Base-by-base conservation (phyloP, 2,329 filamentous ascomycete genomes). In the Epichloe festucae region DNA sequence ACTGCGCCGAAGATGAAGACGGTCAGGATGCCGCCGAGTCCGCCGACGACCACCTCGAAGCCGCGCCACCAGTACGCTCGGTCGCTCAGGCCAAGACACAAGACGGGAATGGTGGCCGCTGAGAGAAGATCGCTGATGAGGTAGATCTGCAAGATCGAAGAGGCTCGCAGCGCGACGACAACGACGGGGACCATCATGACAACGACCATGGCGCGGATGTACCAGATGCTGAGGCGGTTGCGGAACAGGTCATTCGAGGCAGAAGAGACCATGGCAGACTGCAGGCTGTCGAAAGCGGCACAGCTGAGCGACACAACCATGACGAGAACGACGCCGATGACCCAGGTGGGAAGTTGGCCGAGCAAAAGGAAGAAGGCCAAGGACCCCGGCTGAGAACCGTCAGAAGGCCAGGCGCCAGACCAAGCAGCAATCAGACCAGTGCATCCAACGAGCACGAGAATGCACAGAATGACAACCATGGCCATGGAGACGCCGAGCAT, bases 181-280 rank as follows among this genome's bases (percentile, higher is more conserved):
- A 90, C 77, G 49, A 83, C 78, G 2, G 87, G 87, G 55, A 89
- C 70, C 62, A 89, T 89, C 65, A 90, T 60, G 15, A 86, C 63
- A 1, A 91, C 78, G 27, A 93, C 86, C 41, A 73, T 73, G 17
- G 62, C 74, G 46, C 87, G 83, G 58, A 91, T 84, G 65, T 74
- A 78, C 79, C 85, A 87, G 57, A 90, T 78, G 60, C 82, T 83
- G 52, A 93, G 78, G 54, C 77, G 79, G 74, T 93, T 93, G 60
- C 87, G 82, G 76, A 91, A 91, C 14, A 93, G 68, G 63, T 93
- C 87, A 70, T 91, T 91, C 57, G 84, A 89, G 14, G 83, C 85
- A 0, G 85, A 86, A n/a, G 84, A 88, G 7, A 91, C 84, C 83
- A 93, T 89, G 58, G 87, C 85, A 2, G 82, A 85, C 67, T 91